These are phyloP conservation scores for Exobasidium rhododendri DNA, from an alignment of 1,284 basidiomycete genomes.

Conservation along the genomic window DNA sequence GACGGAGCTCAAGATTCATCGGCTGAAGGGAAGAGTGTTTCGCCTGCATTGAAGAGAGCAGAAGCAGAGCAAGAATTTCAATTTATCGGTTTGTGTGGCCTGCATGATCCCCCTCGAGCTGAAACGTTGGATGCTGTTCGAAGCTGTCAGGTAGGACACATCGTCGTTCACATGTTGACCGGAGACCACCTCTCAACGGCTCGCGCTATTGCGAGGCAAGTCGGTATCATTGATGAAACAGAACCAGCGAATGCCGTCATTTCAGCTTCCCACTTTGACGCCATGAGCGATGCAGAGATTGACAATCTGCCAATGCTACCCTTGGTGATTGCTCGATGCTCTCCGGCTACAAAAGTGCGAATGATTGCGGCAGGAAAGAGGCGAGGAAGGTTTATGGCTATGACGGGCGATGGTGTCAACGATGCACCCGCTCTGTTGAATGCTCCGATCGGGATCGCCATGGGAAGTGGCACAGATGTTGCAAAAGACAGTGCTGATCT, in stretches of 20 bases:
- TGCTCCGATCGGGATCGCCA: conserved; percentile 62
- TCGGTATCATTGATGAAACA: conserved; percentile 57
- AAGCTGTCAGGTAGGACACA: conserved; percentile 65
- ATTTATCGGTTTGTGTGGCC: conserved; percentile 66
- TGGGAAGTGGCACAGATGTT: conserved; percentile 71
- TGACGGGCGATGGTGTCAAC: conserved; percentile 62
- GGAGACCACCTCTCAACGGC: conserved; percentile 57
- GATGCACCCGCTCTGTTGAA: conserved; percentile 62
- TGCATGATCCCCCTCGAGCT: conserved; percentile 68
- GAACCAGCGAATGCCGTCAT: conserved; percentile 34
- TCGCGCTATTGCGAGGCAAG: conserved; percentile 56
- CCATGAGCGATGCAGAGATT: conserved; percentile 35
- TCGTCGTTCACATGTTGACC: conserved; percentile 67
- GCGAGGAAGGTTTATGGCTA: conserved; percentile 30
- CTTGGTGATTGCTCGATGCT: conserved; percentile 45
- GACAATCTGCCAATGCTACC: conserved; percentile 37
- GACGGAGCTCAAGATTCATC: conserved; percentile 17
- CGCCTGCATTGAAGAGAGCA: conserved; percentile 22
- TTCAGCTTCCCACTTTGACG: conserved; percentile 42
- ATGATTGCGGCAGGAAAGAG: conserved; percentile 42
- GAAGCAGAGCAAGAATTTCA: conserved; percentile 64
- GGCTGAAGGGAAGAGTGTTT: conserved; percentile 16
- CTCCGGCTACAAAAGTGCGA: conserved; percentile 47
- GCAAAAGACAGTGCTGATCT: conserved; percentile 61
- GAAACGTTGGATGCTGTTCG: conserved; percentile 66